These are phyloP conservation scores for Eucalyptus urophylla DNA, from an alignment of 345 rosid genomes.

Conservation along the genomic window DNA sequence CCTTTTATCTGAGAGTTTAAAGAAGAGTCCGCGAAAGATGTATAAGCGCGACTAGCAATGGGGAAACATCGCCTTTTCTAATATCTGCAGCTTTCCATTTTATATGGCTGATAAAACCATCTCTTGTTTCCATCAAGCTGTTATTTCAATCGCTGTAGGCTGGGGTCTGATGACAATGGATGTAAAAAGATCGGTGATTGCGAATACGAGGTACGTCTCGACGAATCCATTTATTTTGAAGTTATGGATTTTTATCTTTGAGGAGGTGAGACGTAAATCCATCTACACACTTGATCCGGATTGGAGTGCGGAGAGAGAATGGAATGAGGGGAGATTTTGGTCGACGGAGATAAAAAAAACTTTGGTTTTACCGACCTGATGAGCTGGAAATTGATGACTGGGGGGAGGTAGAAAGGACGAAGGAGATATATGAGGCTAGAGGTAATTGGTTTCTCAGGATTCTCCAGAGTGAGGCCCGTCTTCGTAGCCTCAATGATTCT, in stretches of 20 bases:
- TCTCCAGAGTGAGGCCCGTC: rapidly evolving
- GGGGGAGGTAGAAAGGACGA: not conserved
- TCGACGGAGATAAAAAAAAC: rapidly evolving
- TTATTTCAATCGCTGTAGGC: not conserved
- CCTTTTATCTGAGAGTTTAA: rapidly evolving
- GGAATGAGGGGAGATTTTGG: rapidly evolving
- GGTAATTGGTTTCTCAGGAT: not conserved
- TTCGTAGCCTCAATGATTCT: not conserved
- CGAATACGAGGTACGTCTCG: not conserved
- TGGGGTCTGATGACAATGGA: not conserved
- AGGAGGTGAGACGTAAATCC: not conserved
- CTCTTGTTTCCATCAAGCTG: not conserved
- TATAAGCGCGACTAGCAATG: rapidly evolving
- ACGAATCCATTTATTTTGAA: not conserved
- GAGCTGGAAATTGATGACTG: too few species aligned
- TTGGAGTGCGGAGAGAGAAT: rapidly evolving
- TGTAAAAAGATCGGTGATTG: not conserved
- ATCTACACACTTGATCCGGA: rapidly evolving
- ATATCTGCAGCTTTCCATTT: not conserved
- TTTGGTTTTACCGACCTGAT: too few species aligned
- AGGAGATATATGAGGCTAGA: not conserved
- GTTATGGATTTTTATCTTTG: not conserved
- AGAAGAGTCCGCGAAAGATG: not conserved
- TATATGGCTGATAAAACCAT: not conserved
- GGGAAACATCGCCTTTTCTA: not conserved